Base-by-base conservation (phyloP, 345 rosid species). In the Dipteronia sinensis region DNA sequence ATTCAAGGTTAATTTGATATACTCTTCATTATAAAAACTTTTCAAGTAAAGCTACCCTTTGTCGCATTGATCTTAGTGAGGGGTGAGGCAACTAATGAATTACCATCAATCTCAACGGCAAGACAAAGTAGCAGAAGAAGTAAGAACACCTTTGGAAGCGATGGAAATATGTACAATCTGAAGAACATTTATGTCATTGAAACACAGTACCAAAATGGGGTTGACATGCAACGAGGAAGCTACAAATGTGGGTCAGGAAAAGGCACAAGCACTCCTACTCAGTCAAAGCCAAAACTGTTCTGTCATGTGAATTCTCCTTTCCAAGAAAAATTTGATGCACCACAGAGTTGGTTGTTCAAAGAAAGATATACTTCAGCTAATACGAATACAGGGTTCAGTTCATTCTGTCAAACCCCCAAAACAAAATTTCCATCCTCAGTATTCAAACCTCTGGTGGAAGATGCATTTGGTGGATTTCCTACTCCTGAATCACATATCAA, bases 21-120 rank as follows among this genome's bases (percentile, higher is more conserved):
- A 56, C 17, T 38, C 61, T 67, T 58, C 47, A 59, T 68, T 27
- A 68, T 49, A 65, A 59, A 74, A 74, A 22, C 10, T 72, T 29
- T 69, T 71, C 66, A n/a, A 29, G 25, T 70, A 19, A 63, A 68
- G 19, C 10, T 56, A 73, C 56, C 65, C 25, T 53, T 81, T 65
- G 49, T 64, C 49, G 19, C 69, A 59, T 63, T 78, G 6, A 55
- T 86, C n/a, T 75, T 84, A 89, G 97, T 82, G 72, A 83, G 84
- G 86, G 86, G 78, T 20, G 86, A 77, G 78, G 80, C 75, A 66
- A 74, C 73, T 42, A 71, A 79, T 70, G 67, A 20, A 72, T 80
- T 86, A 69, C 74, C 72, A 65, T 72, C 83, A 72, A 59, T 78
- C 72, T 62, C 73, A 78, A 77, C 55, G 2, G 74, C 81, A 75